These are phyloP conservation scores for Blastocrithidia nonstop DNA, from an alignment of 208 protist species.

Conservation along the genomic window DNA sequence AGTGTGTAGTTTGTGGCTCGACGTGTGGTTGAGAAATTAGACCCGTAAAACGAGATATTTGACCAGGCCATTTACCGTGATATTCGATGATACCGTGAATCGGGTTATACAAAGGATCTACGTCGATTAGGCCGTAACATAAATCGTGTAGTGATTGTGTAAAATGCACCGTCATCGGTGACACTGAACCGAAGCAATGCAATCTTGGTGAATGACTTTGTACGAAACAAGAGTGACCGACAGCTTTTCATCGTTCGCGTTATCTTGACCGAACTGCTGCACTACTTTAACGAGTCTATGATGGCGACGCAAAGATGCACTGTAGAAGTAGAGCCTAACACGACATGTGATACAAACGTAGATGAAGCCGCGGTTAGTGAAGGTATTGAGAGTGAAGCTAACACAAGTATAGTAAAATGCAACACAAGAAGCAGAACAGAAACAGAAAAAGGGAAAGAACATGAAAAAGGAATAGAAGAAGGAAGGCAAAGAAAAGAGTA, in stretches of 20 bases:
- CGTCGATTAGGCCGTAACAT: slow-evolving; percentile 54
- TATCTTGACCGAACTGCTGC: slow-evolving; percentile 54
- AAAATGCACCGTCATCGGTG: slow-evolving; percentile 81
- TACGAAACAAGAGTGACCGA: slow-evolving; percentile 42
- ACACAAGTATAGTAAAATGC: background rate
- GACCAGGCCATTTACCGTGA: slow-evolving; percentile 77
- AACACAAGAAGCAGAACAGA: background rate
- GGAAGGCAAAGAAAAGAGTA: background rate
- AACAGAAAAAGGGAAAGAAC: slow-evolving; percentile 1
- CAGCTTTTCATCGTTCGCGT: slow-evolving; percentile 53
- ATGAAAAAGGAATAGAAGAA: background rate
- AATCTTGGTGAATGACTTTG: slow-evolving; percentile 79
- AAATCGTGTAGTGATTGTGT: slow-evolving; percentile 70
- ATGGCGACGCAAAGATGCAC: background rate
- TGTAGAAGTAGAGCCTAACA: background rate
- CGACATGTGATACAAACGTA: background rate
- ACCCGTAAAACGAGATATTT: slow-evolving; percentile 54
- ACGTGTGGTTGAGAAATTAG: slow-evolving; percentile 50
- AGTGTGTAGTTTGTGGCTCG: slow-evolving; percentile 57
- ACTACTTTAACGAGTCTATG: slow-evolving; percentile 11
- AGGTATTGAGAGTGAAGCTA: background rate
- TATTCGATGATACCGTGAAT: slow-evolving; percentile 70
- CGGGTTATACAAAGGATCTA: slow-evolving; percentile 75
- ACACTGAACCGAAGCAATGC: slow-evolving; percentile 57
- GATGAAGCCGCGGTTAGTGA: background rate